A percentile compares a stretch with the other conserved stretches of the same genome.
phyloP scores from a whole-genome alignment of 768 basidiomycete species.

The Amanita rubescens region DNA sequence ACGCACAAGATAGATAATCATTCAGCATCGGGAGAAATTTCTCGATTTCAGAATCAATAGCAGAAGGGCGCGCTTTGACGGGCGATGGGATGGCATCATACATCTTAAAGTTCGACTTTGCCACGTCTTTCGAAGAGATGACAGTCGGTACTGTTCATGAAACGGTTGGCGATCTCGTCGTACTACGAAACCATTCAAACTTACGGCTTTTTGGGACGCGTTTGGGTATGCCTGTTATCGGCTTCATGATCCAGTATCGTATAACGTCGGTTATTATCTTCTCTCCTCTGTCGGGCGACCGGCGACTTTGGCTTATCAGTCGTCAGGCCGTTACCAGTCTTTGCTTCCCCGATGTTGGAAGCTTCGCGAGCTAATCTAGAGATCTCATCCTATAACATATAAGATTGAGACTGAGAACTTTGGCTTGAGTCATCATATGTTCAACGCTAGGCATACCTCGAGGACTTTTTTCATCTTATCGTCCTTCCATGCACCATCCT shows the following conservation, averaged over 20 bases:
- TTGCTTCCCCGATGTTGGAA: slow-evolving; percentile 14
- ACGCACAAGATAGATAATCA: slow-evolving; percentile 61
- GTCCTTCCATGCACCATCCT: slow-evolving; percentile 61
- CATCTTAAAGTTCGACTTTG: slow-evolving; percentile 47
- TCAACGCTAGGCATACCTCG: slow-evolving; percentile 36
- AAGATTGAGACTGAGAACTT: not conserved
- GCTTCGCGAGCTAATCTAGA: slow-evolving; percentile 42
- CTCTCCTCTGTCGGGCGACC: slow-evolving; percentile 21
- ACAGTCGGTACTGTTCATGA: slow-evolving; percentile 43
- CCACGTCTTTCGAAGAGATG: slow-evolving; percentile 42
- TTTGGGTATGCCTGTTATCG: not conserved
- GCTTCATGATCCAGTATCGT: slow-evolving; percentile 36
- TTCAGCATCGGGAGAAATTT: slow-evolving; percentile 73
- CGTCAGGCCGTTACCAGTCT: slow-evolving; percentile 8
- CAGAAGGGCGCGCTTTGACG: slow-evolving; percentile 18
- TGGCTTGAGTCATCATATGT: not conserved
- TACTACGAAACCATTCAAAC: not conserved
- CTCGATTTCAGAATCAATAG: slow-evolving; percentile 54
- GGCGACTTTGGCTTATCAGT: slow-evolving; percentile 11
- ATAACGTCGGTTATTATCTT: slow-evolving; percentile 40
- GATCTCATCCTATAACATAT: slow-evolving; percentile 42
- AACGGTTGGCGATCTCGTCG: not conserved
- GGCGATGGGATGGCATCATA: slow-evolving; percentile 60
- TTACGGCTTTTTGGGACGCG: not conserved
- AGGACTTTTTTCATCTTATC: slow-evolving; percentile 47